Evolutionary conservation across 495 filamentous ascomycete species (phyloP), one percentile per base, ranked within the genome.

Genomic region (Neurospora discreta): DNA sequence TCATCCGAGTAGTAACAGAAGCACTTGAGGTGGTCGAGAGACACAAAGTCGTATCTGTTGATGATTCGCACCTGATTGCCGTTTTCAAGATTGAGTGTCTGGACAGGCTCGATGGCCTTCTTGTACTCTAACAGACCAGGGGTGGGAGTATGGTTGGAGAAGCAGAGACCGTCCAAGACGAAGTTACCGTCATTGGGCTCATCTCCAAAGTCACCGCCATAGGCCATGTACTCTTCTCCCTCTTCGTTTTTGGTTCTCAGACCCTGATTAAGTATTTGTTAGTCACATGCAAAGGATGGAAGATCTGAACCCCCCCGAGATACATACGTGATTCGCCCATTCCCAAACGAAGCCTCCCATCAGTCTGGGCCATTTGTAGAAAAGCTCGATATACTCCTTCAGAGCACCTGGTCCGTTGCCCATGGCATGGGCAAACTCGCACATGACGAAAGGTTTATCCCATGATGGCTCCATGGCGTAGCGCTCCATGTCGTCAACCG

Each of bases 301-400:
- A 0, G 6, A 72, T 58, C 0, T 46, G 13, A n/a, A 36, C 13
- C 18, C 3, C 3, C 5, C 4, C 9, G 10, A 39, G 39, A 10
- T 1, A 73, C 82, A 75, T 75, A 81, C 84, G 73, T 91, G 90
- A 73, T 92, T 93, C 16, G 88, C 86, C 90, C 90, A 93, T 75
- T 92, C 91, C 91, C 91, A 93, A 1, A 91, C 87, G 70, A 89
- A 92, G 0, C 91, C 91, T 8, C 91, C 91, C 80, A 91, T 89
- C 0, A 92, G 79, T 11, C 87, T 82, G 4, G 84, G 87, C 70
- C 90, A 83, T 68, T 85, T 85, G 75, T 88, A 87, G 76, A 91
- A 92, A 1, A 85, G 81, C 11, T 92, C 86, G n/a, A 89, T 81
- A 73, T 93, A 92, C 76, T 92, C 91, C 69, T 88, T 84, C 33